Percentiles rank a stretch among this genome's conserved stretches.
phyloP scores from a whole-genome alignment of 768 basidiomycete species.

The Pholiota microspora region DNA sequence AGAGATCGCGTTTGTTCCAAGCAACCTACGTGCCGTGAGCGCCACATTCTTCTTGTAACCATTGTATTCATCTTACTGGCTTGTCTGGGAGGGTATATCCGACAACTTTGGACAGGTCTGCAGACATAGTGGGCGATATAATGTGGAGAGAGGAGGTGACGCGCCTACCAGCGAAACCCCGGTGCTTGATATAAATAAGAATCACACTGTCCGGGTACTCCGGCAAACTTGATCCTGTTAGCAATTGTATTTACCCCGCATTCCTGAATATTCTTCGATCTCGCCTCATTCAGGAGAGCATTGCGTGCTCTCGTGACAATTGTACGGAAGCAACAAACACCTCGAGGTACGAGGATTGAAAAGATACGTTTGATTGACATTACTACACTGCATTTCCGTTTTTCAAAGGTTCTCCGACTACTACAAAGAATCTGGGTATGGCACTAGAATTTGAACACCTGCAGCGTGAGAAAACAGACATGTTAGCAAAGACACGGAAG shows the following conservation, averaged over 20 bases:
- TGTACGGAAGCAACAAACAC: too few species aligned
- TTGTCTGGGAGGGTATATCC: conserved; percentile 52
- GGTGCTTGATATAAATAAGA: conserved; percentile 7
- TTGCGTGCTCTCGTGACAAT: background rate
- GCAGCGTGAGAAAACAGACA: background rate
- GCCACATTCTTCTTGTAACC: background rate
- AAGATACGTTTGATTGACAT: background rate
- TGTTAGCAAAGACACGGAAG: too few species aligned
- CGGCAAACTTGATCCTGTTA: conserved; percentile 13
- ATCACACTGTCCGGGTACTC: conserved; percentile 16
- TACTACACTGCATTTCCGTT: background rate
- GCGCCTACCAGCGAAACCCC: background rate
- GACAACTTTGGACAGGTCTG: conserved; percentile 64
- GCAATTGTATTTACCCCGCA: background rate
- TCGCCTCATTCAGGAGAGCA: background rate
- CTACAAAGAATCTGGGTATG: background rate
- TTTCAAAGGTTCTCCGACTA: too few species aligned
- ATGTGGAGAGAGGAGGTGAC: background rate
- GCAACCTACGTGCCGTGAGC: conserved; percentile 47
- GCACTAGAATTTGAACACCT: conserved; percentile 11
- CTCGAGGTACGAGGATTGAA: background rate
- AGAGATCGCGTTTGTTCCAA: conserved; percentile 83
- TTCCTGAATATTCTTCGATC: background rate
- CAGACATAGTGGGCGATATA: conserved; percentile 19
- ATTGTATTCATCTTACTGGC: conserved; percentile 37